These are phyloP conservation scores for Triangularia setosa DNA, from an alignment of 2,329 filamentous ascomycete species.

Conservation along the genomic window DNA sequence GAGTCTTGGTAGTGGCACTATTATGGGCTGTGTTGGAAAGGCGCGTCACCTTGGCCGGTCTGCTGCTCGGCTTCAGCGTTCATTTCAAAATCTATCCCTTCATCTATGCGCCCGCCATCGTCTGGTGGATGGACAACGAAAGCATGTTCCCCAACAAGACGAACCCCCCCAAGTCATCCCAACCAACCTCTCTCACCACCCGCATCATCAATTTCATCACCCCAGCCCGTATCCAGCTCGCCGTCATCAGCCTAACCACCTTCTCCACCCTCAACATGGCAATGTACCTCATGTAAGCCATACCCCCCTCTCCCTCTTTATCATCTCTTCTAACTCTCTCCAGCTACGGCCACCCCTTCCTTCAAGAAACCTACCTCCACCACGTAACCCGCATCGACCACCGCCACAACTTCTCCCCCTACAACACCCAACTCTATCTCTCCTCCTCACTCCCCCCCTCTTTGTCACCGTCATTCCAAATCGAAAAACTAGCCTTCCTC, in stretches of 20 bases:
- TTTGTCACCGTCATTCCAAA: slow-evolving; percentile 35
- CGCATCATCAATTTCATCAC: slow-evolving; percentile 45
- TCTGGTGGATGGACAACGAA: slow-evolving; percentile 70
- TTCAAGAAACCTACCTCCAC: slow-evolving; percentile 88
- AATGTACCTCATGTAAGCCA: slow-evolving; percentile 76
- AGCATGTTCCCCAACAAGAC: background rate
- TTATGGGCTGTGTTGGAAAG: slow-evolving; percentile 74
- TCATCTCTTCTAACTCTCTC: background rate
- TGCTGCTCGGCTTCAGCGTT: slow-evolving; percentile 75
- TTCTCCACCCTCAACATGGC: slow-evolving; percentile 69
- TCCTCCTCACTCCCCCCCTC: slow-evolving; percentile 58
- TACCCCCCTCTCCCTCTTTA: slow-evolving; percentile 80
- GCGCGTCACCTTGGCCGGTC: slow-evolving; percentile 62
- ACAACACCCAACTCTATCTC: slow-evolving; percentile 87
- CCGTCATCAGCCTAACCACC: slow-evolving; percentile 62
- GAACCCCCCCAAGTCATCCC: slow-evolving; percentile 19
- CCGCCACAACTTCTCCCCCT: slow-evolving; percentile 96
- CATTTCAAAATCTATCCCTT: slow-evolving; percentile 99
- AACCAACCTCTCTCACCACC: slow-evolving; percentile 12
- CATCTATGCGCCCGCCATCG: slow-evolving; percentile 79
- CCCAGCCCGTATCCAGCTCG: slow-evolving; percentile 52
- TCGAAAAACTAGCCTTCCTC: slow-evolving; percentile 82
- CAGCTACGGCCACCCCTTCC: slow-evolving; percentile 70
- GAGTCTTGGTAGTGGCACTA: slow-evolving; percentile 76
- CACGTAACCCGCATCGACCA: slow-evolving; percentile 92